A percentile compares a stretch with the other conserved stretches of the same genome.
phyloP scores from a whole-genome alignment of 2,329 filamentous ascomycete genomes.

The Pseudogymnoascus sp. region DNA sequence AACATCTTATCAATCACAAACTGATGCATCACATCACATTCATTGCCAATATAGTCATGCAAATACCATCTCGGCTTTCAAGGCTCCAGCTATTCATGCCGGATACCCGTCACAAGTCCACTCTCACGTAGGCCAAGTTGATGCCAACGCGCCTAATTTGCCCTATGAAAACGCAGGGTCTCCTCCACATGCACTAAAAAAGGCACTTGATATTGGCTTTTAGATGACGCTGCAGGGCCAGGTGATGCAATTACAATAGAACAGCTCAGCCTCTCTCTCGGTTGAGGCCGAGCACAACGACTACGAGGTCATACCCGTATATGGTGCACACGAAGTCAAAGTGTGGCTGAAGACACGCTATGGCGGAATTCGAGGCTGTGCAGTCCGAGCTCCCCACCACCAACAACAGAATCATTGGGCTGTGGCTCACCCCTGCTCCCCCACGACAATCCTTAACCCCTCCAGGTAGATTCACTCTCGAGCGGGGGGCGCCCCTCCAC shows the following conservation, averaged over 20 bases:
- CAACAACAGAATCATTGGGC: conserved; percentile 4
- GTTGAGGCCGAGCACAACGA: not conserved
- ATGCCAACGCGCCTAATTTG: not conserved
- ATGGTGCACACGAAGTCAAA: not conserved
- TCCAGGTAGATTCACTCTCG: conserved; percentile 4
- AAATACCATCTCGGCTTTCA: not conserved
- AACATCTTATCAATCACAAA: not conserved
- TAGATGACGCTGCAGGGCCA: not conserved
- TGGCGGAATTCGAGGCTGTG: conserved; percentile 1
- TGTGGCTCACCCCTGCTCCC: not conserved
- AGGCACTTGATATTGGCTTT: not conserved
- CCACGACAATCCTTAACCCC: conserved; percentile 5
- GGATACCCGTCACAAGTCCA: conserved; percentile 1
- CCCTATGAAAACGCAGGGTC: not conserved
- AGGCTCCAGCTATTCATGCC: not conserved
- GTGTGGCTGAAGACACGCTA: conserved; percentile 6
- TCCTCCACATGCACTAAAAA: not conserved
- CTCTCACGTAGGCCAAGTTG: conserved; percentile 5
- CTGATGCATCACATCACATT: not conserved
- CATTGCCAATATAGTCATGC: not conserved
- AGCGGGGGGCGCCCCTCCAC: not conserved
- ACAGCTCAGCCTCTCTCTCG: not conserved
- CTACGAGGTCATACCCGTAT: not conserved
- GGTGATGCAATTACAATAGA: conserved; percentile 3
- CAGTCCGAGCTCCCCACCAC: conserved; percentile 3